Percentiles rank a stretch among this genome's conserved stretches.
These are phyloP conservation scores for Eutrema japonicum DNA, from an alignment of 345 rosid genomes.

Conservation along the genomic window DNA sequence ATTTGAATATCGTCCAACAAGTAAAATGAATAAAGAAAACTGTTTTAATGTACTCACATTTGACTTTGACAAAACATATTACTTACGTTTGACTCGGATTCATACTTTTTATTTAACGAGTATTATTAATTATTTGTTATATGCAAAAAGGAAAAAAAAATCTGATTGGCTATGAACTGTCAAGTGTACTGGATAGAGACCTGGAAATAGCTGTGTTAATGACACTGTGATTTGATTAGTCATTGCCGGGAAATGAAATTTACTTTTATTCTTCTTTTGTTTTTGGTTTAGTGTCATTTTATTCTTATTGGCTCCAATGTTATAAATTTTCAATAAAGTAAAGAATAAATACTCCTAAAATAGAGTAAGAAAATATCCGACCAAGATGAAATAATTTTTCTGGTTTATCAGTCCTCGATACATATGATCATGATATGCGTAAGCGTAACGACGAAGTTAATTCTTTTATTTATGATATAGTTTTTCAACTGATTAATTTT, in stretches of 20 bases:
- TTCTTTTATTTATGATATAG: background rate
- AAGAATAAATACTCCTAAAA: background rate
- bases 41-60: constrained; percentile 18
- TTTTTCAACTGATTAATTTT: background rate
- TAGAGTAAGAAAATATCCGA: background rate
- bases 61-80: constrained; percentile 23
- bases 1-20: constrained; percentile 26
- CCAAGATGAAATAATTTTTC: background rate
- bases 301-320: background rate
- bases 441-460: background rate
- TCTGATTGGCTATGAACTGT: constrained; percentile 27
- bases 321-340: background rate
- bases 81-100: constrained; percentile 26
- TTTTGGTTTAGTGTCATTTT: background rate
- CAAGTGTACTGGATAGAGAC: constrained; percentile 21
- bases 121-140: constrained; percentile 6
- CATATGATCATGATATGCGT: background rate
- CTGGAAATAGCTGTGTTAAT: constrained; percentile 25
- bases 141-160: background rate
- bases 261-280: background rate
- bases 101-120: background rate
- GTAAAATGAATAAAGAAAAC: constrained; percentile 1
- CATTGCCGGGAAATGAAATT: background rate
- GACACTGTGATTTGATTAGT: constrained; percentile 31
- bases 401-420: background rate